A percentile compares a stretch with the other conserved stretches of the same genome.
Evolutionary conservation across 768 basidiomycete species (phyloP).

Genomic region (Suillus tomentosus): DNA sequence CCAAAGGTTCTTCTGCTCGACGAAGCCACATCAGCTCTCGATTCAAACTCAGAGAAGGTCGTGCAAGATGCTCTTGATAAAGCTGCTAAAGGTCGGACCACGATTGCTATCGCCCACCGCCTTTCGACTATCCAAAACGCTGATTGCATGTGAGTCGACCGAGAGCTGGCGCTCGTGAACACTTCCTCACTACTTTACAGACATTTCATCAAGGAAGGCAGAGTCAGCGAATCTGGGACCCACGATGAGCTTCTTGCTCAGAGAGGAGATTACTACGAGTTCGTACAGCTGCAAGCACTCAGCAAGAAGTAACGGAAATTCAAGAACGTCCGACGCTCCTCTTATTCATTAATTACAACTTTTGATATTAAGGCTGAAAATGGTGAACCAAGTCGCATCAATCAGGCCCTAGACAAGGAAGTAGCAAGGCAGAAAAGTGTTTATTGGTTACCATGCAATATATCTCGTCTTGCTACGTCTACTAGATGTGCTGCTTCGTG

Average conservation of each 20-base stretch:
- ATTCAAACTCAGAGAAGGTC: conserved; percentile 90
- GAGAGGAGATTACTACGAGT: conserved; percentile 78
- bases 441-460: too few species aligned
- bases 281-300: conserved; percentile 80
- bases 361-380: too few species aligned
- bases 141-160: conserved; percentile 72
- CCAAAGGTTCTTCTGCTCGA: conserved; percentile 87
- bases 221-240: conserved; percentile 82
- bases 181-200: conserved; percentile 37
- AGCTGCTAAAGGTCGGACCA: conserved; percentile 90
- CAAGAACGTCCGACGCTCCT: not conserved
- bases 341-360: too few species aligned
- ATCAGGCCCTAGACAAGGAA: too few species aligned
- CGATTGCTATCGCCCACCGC: conserved; percentile 94
- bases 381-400: too few species aligned
- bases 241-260: conserved; percentile 76
- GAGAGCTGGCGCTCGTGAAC: not conserved
- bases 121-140: conserved; percentile 94
- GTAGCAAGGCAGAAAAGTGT: too few species aligned
- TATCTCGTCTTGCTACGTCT: too few species aligned
- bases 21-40: conserved; percentile 90
- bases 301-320: conserved; percentile 37
- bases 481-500: too few species aligned
- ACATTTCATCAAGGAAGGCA: conserved; percentile 88
- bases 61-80: conserved; percentile 93